phyloP scores from a whole-genome alignment of 116 monocot genomes.

The Phalaenopsis hybrid region DNA sequence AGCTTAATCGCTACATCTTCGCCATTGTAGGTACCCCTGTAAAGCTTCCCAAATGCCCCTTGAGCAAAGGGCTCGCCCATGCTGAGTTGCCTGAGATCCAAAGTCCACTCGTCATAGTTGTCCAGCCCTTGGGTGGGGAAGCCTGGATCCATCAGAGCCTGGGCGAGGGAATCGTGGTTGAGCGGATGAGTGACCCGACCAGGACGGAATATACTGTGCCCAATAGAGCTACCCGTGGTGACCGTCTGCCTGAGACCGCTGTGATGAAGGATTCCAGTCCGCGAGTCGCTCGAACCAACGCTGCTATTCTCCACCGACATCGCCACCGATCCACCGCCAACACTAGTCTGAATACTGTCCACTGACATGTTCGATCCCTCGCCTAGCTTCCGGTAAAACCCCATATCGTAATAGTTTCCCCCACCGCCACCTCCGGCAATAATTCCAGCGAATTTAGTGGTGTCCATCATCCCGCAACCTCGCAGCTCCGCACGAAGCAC shows the following conservation, averaged over 20 bases:
- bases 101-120: constrained; percentile 80
- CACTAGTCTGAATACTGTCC: constrained; percentile 51
- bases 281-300: constrained; percentile 69
- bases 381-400: constrained; percentile 40
- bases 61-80: constrained; percentile 93
- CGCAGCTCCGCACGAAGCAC: not conserved
- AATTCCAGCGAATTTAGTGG: constrained; percentile 38
- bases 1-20: constrained; percentile 94
- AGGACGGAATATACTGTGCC: constrained; percentile 49
- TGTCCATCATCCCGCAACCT: constrained; percentile 27
- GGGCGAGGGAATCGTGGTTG: constrained; percentile 64
- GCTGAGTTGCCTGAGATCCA: constrained; percentile 66
- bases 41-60: constrained; percentile 94
- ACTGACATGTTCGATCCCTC: constrained; percentile 75
- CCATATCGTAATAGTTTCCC: constrained; percentile 34
- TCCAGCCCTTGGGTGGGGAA: constrained; percentile 58
- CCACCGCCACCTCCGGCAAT: constrained; percentile 19
- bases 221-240: constrained; percentile 30
- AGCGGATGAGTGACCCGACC: constrained; percentile 42
- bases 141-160: constrained; percentile 69
- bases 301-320: constrained; percentile 82
- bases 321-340: constrained; percentile 47
- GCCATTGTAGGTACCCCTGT: constrained; percentile 81
- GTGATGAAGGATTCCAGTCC: constrained; percentile 61
- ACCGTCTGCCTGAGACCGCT: constrained; percentile 36